phyloP scores from a whole-genome alignment of 805 yeast species.

The Nakazawaea molendinolei region DNA sequence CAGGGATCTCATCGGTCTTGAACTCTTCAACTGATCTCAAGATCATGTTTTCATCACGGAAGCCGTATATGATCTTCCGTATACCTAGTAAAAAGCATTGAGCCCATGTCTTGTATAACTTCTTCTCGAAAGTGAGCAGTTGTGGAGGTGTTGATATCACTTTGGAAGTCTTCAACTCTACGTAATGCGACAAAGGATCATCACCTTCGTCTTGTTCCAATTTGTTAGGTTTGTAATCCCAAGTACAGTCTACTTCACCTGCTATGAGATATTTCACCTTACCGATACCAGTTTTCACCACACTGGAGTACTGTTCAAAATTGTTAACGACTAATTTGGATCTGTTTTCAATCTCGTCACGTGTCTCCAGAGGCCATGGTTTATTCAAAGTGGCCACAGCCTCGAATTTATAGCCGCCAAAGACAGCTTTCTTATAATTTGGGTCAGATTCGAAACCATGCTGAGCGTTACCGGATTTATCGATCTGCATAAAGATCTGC shows the following conservation, averaged over 20 bases:
- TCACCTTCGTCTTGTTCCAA: slow-evolving; percentile 16
- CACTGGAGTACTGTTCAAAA: slow-evolving; percentile 70
- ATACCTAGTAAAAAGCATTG: slow-evolving; percentile 88
- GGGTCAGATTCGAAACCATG: slow-evolving; percentile 31
- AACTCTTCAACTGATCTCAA: slow-evolving; percentile 68
- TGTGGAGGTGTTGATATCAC: slow-evolving; percentile 49
- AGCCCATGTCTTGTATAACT: slow-evolving; percentile 82
- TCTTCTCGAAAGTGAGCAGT: slow-evolving; percentile 63
- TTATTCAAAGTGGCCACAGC: slow-evolving; percentile 62
- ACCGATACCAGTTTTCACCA: slow-evolving; percentile 85
- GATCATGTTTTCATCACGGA: slow-evolving; percentile 66
- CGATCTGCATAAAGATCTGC: slow-evolving; percentile 55
- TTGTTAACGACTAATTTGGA: slow-evolving; percentile 53
- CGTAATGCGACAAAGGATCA: slow-evolving; percentile 64
- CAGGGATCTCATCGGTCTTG: slow-evolving; percentile 73
- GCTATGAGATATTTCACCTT: slow-evolving; percentile 60
- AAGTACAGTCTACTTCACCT: slow-evolving; percentile 90
- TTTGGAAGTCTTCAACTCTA: slow-evolving; percentile 73
- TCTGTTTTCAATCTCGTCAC: slow-evolving; percentile 65
- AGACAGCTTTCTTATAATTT: slow-evolving; percentile 35
- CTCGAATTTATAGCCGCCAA: slow-evolving; percentile 83
- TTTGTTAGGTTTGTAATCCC: slow-evolving; percentile 65
- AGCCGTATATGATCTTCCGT: slow-evolving; percentile 77
- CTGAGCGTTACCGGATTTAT: too few species aligned
- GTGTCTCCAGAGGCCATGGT: slow-evolving; percentile 66